Evolutionary conservation across 2,329 filamentous ascomycete species (phyloP), one percentile per base, ranked within the genome.

Genomic region (Aciculosporium take): DNA sequence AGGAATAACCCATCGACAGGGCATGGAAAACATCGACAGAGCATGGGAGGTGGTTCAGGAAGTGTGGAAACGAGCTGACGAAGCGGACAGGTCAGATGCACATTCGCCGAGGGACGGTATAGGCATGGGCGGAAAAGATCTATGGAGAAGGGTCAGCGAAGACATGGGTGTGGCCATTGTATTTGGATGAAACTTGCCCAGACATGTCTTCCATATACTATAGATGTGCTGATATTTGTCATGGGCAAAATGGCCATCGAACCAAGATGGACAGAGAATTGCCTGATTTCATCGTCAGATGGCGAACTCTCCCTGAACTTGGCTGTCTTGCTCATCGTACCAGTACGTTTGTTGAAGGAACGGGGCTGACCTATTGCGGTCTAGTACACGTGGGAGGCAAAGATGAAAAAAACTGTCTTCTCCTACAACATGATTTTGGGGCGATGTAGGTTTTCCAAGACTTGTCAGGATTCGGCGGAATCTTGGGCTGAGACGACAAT

Each of bases 11-110:
- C 64, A 61, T 40, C 60, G 74, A 15, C 77, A 80, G 53, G 75
- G 76, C 17, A 80, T 80, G 76, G 68, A 67, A 15, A 81, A 81
- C 49, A 79, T 81, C 43, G 67, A 67, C 46, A 64, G 73, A 45
- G 71, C 74, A 3, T 77, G 74, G 72, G 65, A 65, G 10, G 71
- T 81, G 28, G 68, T 77, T 3, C 64, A 71, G 48, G 75, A 79
- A 53, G 69, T 81, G 8, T 81, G 76, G 74, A 64, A 63, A 42
- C 61, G 73, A 42, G 66, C 65, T 0, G 72, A 77, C 43, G 53
- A 45, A 45, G 53, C 33, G 42, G 53, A 51, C 18, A 45, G 28
- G 39, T 41, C 45, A 41, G 53, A 43, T 45, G 23, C 38, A 46
- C 34, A 33, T 45, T 25, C 46, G 44, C 37, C 13, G 53, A 52